Conservation (phyloP, 1,284 basidiomycete genomes). For the Jaminaea rosea region DNA sequence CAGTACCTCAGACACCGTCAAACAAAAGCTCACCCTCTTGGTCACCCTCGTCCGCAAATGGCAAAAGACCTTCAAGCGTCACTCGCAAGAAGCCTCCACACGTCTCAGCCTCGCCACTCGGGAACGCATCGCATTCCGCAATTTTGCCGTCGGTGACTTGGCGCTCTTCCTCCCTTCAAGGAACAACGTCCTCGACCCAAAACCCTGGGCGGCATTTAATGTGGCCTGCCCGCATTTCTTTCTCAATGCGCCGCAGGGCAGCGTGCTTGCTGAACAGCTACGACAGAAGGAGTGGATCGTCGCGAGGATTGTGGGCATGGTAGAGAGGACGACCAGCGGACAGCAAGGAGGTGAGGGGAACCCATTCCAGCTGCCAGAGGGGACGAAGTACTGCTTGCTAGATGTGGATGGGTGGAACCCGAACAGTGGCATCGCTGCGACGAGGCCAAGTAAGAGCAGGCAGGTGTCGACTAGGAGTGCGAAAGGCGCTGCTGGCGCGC, state of each 20-base stretch:
- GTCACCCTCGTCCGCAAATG: conserved; percentile 80
- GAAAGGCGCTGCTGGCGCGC: neutral
- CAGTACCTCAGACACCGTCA: conserved; percentile 64
- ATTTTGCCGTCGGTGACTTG: conserved; percentile 56
- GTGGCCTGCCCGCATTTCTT: conserved; percentile 94
- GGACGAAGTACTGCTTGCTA: conserved; percentile 83
- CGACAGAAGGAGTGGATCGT: conserved; percentile 71
- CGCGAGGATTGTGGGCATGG: conserved; percentile 77
- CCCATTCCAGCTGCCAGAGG: conserved; percentile 63
- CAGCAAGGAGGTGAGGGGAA: conserved; percentile 31
- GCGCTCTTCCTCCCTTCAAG: conserved; percentile 90
- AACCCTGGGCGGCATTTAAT: conserved; percentile 43
- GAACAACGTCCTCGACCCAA: conserved; percentile 59
- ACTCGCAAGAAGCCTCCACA: conserved; percentile 61
- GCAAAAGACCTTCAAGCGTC: conserved; percentile 70
- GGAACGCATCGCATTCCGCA: conserved; percentile 51
- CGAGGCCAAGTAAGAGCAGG: no score
- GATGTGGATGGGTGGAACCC: conserved; percentile 65
- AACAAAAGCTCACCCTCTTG: conserved; percentile 56
- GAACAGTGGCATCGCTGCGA: neutral
- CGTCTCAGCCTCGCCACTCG: conserved; percentile 9
- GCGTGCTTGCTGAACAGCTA: conserved; percentile 67
- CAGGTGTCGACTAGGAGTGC: no score
- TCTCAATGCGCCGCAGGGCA: conserved; percentile 63
- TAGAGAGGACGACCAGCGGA: conserved; percentile 58